Conservation (phyloP, 164 flowering plant genomes). For the Echeveria elegans region DNA sequence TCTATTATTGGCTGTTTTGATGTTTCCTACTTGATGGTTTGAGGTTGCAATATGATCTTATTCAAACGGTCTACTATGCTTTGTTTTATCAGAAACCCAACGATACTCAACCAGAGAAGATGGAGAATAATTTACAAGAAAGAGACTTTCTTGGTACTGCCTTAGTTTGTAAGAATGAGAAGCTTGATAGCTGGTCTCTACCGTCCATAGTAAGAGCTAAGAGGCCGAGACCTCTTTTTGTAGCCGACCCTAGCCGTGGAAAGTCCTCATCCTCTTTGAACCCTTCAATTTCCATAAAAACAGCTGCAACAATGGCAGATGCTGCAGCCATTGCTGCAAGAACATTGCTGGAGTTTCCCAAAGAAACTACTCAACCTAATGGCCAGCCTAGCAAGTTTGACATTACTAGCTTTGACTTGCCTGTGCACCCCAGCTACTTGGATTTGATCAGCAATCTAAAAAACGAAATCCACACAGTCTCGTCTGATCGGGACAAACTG, state of each 20-base stretch:
- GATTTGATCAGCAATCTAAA: conserved; percentile 38
- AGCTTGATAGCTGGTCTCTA: conserved; percentile 19
- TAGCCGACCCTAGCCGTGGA: conserved; percentile 17
- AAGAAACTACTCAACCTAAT: conserved; percentile 17
- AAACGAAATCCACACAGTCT: conserved; percentile 37
- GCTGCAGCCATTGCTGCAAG: neutral
- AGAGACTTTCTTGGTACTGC: conserved; percentile 14
- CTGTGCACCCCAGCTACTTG: conserved; percentile 38
- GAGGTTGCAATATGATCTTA: neutral
- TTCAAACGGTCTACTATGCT: neutral
- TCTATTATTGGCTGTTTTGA: neutral
- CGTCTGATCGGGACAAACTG: conserved; percentile 44
- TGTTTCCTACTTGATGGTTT: neutral
- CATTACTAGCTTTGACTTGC: conserved; percentile 20
- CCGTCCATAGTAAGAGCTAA: conserved; percentile 20
- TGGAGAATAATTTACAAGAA: conserved; percentile 13
- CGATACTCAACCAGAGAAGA: conserved; percentile 16
- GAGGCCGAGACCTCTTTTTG: conserved; percentile 22
- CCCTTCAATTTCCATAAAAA: neutral
- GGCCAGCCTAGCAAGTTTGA: conserved; percentile 15
- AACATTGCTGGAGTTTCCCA: conserved; percentile 12
- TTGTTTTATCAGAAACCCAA: conserved; percentile 12
- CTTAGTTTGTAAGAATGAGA: conserved; percentile 25
- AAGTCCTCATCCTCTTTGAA: conserved; percentile 12
- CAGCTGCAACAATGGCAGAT: conserved; percentile 1